Conservation (phyloP, 106 monocot genomes). For the Acanthochlamys bracteata region DNA sequence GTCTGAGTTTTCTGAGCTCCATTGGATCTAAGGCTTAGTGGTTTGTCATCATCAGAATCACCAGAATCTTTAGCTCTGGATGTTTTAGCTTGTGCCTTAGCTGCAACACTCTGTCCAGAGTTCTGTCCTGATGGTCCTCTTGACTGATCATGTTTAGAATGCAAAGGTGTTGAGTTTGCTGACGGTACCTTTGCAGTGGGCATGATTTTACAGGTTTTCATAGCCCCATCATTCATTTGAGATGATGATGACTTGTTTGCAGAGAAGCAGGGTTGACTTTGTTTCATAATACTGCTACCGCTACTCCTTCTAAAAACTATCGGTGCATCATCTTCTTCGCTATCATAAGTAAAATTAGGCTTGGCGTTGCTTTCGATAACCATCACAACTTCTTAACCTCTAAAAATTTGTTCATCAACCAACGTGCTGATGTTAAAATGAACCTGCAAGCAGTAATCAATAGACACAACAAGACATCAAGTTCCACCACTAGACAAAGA, state of each 20-base stretch:
- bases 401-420: background rate
- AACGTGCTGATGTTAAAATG: no score
- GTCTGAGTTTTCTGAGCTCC: slow-evolving; percentile 4
- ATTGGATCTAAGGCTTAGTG: slow-evolving; percentile 2
- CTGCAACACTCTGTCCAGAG: background rate
- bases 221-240: slow-evolving; percentile 21
- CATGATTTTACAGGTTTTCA: slow-evolving; percentile 5
- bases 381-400: slow-evolving; percentile 4
- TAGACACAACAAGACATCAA: no score
- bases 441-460: no score
- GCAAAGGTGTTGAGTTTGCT: background rate
- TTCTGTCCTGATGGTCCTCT: slow-evolving; percentile 4
- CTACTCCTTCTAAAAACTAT: slow-evolving; percentile 33
- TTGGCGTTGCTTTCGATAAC: slow-evolving; percentile 4
- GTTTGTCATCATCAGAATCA: slow-evolving; percentile 26
- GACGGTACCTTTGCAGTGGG: slow-evolving; percentile 6
- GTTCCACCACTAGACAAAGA: no score
- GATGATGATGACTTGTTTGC: slow-evolving; percentile 21
- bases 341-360: slow-evolving; percentile 6
- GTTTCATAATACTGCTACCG: slow-evolving; percentile 14
- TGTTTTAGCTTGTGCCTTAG: background rate
- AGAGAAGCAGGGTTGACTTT: slow-evolving; percentile 21
- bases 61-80: slow-evolving; percentile 15
- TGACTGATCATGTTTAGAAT: slow-evolving; percentile 5
- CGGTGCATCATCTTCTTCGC: slow-evolving; percentile 50